Base-by-base conservation (phyloP, 2,329 filamentous ascomycete genomes). In the Chrysoporthe deuterocubensis region DNA sequence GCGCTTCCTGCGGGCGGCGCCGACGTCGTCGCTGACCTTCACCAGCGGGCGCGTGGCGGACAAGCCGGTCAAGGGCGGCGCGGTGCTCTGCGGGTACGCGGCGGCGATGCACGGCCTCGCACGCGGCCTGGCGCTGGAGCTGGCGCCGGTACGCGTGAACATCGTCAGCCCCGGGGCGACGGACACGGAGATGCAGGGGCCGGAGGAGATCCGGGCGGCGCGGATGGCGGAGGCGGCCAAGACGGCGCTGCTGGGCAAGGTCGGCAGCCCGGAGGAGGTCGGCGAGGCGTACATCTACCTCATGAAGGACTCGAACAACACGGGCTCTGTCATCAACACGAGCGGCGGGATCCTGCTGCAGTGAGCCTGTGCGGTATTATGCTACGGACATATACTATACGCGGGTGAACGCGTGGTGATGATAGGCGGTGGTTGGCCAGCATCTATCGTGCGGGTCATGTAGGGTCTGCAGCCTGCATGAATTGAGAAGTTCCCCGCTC, bases 121-220 rank as follows among this genome's bases (percentile, higher is more conserved):
- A 21, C 74, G 83, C 1, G 80, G 78, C 34, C 74, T 88, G 44
- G 85, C 85, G 18, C 72, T 87, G 65, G 85, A 87, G 70, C 69
- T 87, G 67, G 81, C 81, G 71, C 85, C 85, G 0, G 76, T 87
- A 3, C 74, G 85, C 1, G 83, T 87, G 32, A 87, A 87, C 71
- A 72, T 82, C 2, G 80, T 87, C 2, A 79, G 75, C 62, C 84
- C 85, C 0, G 85, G 85, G 0, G 78, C 79, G 0, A 76, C 79
- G 5, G 69, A 74, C n/a, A 81, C 79, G 26, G 77, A 78, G 62
- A 50, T 81, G 42, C 80, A 73, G 75, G 73, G 74, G 5, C 43
- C 64, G 79, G 32, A 74, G 9, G 21, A 21, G 50, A 5, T 54
- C 5, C 50, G 50, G 21, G 50, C 26, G 9, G n/a, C 50, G 50